phyloP scores from a whole-genome alignment of 2,329 filamentous ascomycete genomes.

The Talaromyces sp. region DNA sequence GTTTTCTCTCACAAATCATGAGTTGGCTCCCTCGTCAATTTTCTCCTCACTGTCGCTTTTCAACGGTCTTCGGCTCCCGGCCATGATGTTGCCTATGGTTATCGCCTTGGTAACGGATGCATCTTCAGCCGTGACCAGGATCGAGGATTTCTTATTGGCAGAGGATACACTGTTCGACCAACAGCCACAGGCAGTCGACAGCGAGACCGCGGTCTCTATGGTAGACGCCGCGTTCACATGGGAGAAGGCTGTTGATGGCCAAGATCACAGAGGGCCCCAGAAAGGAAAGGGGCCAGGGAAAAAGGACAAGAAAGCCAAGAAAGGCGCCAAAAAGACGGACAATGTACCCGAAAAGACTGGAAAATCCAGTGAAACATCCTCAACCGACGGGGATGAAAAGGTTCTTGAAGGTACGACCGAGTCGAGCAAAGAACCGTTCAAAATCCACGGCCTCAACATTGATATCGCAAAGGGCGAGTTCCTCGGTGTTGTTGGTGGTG shows the following conservation, averaged over 20 bases:
- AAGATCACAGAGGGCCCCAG: background rate
- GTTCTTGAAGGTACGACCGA: background rate
- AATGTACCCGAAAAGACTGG: background rate
- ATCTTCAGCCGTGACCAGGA: constrained; percentile 73
- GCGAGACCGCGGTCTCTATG: constrained; percentile 61
- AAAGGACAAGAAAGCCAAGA: constrained; percentile 12
- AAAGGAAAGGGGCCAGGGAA: constrained; percentile 15
- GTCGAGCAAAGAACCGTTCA: constrained; percentile 29
- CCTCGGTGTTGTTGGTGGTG: constrained; percentile 28
- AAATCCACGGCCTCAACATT: constrained; percentile 32
- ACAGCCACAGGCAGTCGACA: constrained; percentile 45
- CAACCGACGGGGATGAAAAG: constrained; percentile 23
- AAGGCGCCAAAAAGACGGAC: background rate
- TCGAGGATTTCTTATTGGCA: constrained; percentile 77
- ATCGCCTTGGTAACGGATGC: constrained; percentile 85
- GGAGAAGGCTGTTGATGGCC: constrained; percentile 52
- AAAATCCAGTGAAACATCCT: constrained; percentile 22
- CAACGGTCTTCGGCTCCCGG: constrained; percentile 79
- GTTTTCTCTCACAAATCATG: constrained; percentile 58
- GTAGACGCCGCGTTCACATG: constrained; percentile 75
- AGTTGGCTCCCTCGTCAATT: constrained; percentile 67
- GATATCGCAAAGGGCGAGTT: constrained; percentile 28
- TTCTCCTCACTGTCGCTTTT: constrained; percentile 91
- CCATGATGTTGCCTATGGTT: constrained; percentile 81
- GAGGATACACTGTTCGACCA: constrained; percentile 78